Conservation (phyloP, 306 rosid genomes). For the Sesbania bispinosa region DNA sequence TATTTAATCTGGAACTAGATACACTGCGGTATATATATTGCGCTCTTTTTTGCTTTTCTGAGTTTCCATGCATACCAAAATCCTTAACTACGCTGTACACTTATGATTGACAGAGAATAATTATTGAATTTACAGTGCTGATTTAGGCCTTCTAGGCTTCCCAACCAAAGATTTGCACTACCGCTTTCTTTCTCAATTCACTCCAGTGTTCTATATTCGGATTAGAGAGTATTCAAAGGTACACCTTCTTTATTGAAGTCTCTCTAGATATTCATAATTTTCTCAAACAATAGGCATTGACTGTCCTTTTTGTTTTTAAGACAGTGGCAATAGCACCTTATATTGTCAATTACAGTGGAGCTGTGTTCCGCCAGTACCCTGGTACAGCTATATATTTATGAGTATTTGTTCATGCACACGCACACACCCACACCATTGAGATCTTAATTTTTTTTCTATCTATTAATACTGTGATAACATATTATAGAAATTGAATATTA, state of each 20-base stretch:
- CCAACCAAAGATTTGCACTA: slow-evolving; percentile 90
- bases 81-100: slow-evolving; percentile 11
- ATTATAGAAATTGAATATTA: not conserved
- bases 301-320: slow-evolving; percentile 41
- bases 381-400: slow-evolving; percentile 47
- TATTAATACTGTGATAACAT: not conserved
- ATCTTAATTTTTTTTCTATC: not conserved
- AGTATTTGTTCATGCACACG: not conserved
- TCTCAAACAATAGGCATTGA: slow-evolving; percentile 20
- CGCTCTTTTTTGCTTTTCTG: not conserved
- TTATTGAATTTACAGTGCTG: slow-evolving; percentile 77
- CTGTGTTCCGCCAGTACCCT: slow-evolving; percentile 90
- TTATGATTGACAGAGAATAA: slow-evolving; percentile 28
- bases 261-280: slow-evolving; percentile 8
- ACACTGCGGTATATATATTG: slow-evolving; percentile 67
- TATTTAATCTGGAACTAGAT: slow-evolving; percentile 93
- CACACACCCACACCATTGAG: not conserved
- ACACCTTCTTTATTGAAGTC: not conserved
- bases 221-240: slow-evolving; percentile 94
- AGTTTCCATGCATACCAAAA: slow-evolving; percentile 10
- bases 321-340: slow-evolving; percentile 92
- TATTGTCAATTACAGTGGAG: slow-evolving; percentile 89
- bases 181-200: slow-evolving; percentile 94
- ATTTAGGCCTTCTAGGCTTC: slow-evolving; percentile 90
- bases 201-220: slow-evolving; percentile 86